Conservation (phyloP, 495 filamentous ascomycete species). For the Aspergillus campestris region DNA sequence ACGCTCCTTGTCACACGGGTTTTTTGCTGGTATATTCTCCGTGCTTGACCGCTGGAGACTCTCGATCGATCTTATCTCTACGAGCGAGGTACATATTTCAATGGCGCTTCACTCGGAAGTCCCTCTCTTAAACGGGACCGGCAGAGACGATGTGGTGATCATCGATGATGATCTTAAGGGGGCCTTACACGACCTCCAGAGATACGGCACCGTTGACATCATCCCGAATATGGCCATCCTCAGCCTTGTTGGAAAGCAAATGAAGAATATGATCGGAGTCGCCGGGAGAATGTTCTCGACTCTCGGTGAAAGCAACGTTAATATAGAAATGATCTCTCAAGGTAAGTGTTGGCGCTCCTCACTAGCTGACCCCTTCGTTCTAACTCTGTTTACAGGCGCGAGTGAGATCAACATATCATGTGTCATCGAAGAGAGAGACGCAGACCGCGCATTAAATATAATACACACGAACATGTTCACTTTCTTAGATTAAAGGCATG, state of each 20-base stretch:
- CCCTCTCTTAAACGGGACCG: constrained; percentile 43
- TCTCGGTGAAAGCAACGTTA: constrained; percentile 77
- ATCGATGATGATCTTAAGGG: constrained; percentile 56
- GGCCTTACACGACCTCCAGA: constrained; percentile 59
- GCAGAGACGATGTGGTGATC: constrained; percentile 54
- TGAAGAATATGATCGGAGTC: constrained; percentile 92
- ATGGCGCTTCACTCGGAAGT: constrained; percentile 78
- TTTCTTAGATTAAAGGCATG: constrained; percentile 38
- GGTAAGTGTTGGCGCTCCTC: constrained; percentile 44
- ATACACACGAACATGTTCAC: constrained; percentile 88
- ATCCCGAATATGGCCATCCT: constrained; percentile 85
- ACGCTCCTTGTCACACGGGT: constrained; percentile 77
- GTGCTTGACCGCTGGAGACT: constrained; percentile 73
- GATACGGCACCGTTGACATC: constrained; percentile 78
- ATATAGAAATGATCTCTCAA: constrained; percentile 97
- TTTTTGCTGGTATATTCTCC: constrained; percentile 83
- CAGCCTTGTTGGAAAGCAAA: constrained; percentile 81
- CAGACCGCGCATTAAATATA: constrained; percentile 85
- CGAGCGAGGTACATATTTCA: constrained; percentile 89
- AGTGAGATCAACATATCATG: constrained; percentile 99
- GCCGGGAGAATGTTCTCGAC: constrained; percentile 85
- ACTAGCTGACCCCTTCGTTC: constrained; percentile 11
- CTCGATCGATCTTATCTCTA: constrained; percentile 88
- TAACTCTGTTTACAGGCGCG: constrained; percentile 50
- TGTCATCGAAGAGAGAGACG: constrained; percentile 85